These are phyloP conservation scores for Isoetes engelmannii DNA, from an alignment of 83 land plant genomes.

Conservation along the genomic window DNA sequence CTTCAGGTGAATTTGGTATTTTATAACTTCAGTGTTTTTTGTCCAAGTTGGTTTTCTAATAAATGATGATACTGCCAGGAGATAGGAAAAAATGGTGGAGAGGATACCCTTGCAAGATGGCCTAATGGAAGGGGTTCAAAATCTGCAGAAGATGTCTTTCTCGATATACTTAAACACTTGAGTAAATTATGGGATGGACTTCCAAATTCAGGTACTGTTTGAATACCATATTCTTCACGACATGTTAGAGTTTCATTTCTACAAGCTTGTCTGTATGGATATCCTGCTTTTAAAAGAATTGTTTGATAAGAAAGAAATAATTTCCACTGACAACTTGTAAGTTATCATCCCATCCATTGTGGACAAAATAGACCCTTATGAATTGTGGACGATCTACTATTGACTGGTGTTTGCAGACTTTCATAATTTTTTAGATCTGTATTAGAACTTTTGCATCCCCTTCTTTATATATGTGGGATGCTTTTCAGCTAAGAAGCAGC, in stretches of 20 bases:
- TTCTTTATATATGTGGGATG: no score
- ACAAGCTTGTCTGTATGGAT: no score
- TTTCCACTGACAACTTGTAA: no score
- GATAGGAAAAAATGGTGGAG: conserved; percentile 71
- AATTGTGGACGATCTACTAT: background rate
- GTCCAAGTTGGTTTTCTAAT: no score
- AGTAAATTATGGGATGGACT: conserved; percentile 63
- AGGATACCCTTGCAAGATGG: conserved; percentile 88
- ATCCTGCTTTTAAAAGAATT: no score
- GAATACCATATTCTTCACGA: background rate
- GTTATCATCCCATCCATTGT: no score
- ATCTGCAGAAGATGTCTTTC: conserved; percentile 64
- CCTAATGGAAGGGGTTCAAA: conserved; percentile 54
- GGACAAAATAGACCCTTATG: background rate
- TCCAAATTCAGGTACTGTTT: conserved; percentile 54
- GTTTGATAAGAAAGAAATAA: no score
- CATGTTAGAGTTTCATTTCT: no score
- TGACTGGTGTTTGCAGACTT: no score
- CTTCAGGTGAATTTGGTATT: conserved; percentile 45
- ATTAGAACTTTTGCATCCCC: no score
- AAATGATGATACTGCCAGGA: conserved; percentile 5
- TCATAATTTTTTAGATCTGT: no score
- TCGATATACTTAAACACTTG: conserved; percentile 69
- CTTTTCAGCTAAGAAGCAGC: conserved; percentile 46
- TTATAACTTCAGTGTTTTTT: no score